phyloP scores from a whole-genome alignment of 257 asterid genomes.

The Solanum habrochaites region DNA sequence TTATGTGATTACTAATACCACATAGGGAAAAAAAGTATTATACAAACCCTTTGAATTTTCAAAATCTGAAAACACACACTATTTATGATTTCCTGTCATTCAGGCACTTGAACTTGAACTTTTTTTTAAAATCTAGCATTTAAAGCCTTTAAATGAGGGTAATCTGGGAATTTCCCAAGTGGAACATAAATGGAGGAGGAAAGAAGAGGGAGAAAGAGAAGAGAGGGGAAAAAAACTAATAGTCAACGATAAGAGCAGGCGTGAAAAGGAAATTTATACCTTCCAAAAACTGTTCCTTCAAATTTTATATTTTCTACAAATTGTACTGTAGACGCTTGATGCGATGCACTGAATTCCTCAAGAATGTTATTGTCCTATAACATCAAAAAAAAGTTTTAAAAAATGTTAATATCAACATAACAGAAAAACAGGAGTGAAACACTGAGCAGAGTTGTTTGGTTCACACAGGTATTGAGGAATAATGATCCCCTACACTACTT shows the following conservation, averaged over 20 bases:
- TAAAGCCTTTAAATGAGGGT: not conserved
- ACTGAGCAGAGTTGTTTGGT: not conserved
- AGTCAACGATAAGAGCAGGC: not conserved
- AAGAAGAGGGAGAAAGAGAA: not conserved
- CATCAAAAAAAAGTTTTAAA: not conserved
- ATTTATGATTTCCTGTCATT: not conserved
- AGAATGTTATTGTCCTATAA: slow-evolving; percentile 59
- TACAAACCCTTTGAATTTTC: not conserved
- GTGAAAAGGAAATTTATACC: slow-evolving; percentile 24
- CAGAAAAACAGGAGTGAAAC: not conserved
- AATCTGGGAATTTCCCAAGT: not conserved
- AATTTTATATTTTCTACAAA: slow-evolving; percentile 34
- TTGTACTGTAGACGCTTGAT: slow-evolving; percentile 77
- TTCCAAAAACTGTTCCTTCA: slow-evolving; percentile 63
- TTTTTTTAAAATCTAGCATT: not conserved
- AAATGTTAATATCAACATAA: not conserved
- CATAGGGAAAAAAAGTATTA: not conserved
- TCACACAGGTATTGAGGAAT: not conserved
- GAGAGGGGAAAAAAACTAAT: not conserved
- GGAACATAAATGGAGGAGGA: not conserved
- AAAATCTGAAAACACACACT: not conserved
- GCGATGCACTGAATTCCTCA: slow-evolving; percentile 61
- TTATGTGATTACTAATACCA: not conserved
- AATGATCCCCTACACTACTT: not conserved
- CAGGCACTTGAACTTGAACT: not conserved